phyloP scores from a whole-genome alignment of 1,284 basidiomycete species.

The Ganoderma sinense region DNA sequence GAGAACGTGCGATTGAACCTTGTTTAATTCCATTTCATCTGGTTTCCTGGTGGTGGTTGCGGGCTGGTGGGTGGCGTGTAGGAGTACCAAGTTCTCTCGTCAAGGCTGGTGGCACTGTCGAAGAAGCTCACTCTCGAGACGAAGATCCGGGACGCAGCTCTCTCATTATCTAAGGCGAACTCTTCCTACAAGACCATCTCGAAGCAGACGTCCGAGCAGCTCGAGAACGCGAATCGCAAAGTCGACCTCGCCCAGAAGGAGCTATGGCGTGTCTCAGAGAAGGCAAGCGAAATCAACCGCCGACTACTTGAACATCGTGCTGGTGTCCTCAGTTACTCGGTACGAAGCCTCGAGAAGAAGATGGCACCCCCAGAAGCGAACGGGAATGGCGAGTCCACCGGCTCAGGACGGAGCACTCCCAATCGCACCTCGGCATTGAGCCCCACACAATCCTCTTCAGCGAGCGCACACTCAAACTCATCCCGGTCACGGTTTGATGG shows the following conservation, averaged over 20 bases:
- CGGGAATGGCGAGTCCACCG: slow-evolving; percentile 40
- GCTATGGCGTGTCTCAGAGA: slow-evolving; percentile 68
- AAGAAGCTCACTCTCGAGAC: slow-evolving; percentile 79
- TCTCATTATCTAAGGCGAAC: slow-evolving; percentile 74
- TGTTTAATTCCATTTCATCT: background rate
- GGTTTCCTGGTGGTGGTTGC: background rate
- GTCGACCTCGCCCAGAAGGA: slow-evolving; percentile 76
- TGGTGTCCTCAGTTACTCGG: slow-evolving; percentile 75
- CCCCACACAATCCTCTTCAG: slow-evolving; percentile 56
- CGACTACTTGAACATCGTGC: slow-evolving; percentile 79
- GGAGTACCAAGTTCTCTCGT: slow-evolving; percentile 74
- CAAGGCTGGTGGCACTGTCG: slow-evolving; percentile 65
- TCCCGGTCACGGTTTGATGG: slow-evolving; percentile 70
- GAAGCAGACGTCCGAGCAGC: slow-evolving; percentile 74
- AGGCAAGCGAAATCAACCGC: slow-evolving; percentile 64
- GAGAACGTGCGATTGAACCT: background rate
- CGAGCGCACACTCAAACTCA: slow-evolving; percentile 46
- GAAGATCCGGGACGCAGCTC: slow-evolving; percentile 83
- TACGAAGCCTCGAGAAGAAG: slow-evolving; percentile 73
- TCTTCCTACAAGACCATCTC: slow-evolving; percentile 63
- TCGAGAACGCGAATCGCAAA: slow-evolving; percentile 71
- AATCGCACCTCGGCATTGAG: slow-evolving; percentile 59
- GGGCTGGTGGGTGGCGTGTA: slow-evolving; percentile 38
- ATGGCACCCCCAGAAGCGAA: slow-evolving; percentile 40
- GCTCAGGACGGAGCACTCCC: slow-evolving; percentile 62